These are phyloP conservation scores for Pyracantha coccinea DNA, from an alignment of 331 rosid genomes.

Conservation along the genomic window DNA sequence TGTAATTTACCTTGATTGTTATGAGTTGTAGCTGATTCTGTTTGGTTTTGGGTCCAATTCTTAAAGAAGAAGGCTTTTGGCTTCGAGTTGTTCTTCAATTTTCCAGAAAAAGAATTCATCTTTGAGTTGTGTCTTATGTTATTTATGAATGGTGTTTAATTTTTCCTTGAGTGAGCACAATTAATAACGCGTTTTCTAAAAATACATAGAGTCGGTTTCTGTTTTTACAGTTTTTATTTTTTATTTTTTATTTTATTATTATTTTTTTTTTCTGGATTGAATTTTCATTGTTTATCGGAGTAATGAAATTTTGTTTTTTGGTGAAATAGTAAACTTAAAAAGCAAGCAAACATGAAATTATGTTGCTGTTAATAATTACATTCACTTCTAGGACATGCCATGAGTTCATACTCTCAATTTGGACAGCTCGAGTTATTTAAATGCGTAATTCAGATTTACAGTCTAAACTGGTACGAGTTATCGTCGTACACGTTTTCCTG, in stretches of 20 bases:
- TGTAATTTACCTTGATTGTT: no score
- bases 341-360: neutral
- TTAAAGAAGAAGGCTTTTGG: neutral
- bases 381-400: no score
- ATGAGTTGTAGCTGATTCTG: neutral
- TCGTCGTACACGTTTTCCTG: no score
- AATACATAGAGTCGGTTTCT: neutral
- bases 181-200: neutral
- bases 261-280: neutral
- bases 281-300: neutral
- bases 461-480: neutral
- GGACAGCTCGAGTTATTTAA: neutral
- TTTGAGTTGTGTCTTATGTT: neutral
- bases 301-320: neutral
- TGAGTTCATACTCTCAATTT: neutral
- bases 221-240: neutral
- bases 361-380: neutral
- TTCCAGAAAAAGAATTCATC: neutral
- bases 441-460: neutral
- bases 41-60: slow-evolving; percentile 1
- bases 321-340: neutral
- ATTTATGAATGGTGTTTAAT: neutral
- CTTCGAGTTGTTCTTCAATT: neutral
- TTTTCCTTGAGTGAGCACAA: neutral
- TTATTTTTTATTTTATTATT: neutral